These are phyloP conservation scores for Curvularia spicifera DNA, from an alignment of 2,329 filamentous ascomycete genomes.

Conservation along the genomic window DNA sequence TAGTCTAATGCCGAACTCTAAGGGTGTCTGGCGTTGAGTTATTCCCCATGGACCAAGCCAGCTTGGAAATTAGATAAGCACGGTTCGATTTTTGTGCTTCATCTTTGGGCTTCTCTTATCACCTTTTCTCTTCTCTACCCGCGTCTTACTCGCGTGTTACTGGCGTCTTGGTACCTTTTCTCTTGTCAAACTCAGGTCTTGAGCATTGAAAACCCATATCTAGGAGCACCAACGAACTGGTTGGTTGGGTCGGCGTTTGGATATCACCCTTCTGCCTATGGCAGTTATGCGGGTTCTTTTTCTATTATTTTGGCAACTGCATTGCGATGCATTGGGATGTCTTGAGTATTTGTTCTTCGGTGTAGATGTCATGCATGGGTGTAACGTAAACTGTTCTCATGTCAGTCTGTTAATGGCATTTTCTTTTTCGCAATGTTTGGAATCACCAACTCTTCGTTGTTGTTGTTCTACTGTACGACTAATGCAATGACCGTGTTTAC, in stretches of 20 bases:
- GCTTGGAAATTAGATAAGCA: conserved; percentile 3
- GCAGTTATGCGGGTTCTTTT: conserved; percentile 8
- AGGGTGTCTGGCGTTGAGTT: conserved; percentile 44
- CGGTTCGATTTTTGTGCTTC: conserved; percentile 8
- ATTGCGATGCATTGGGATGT: conserved; percentile 1
- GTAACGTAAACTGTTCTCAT: neutral
- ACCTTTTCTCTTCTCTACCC: neutral
- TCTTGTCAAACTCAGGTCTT: conserved; percentile 1
- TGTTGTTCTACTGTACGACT: neutral
- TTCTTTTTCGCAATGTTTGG: neutral
- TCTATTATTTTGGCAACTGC: conserved; percentile 1
- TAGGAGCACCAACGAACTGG: conserved; percentile 14
- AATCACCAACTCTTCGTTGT: too few relatives aligned
- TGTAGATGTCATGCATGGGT: neutral
- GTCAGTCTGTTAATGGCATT: neutral
- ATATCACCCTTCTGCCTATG: conserved; percentile 15
- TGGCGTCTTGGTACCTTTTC: neutral
- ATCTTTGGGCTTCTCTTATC: neutral
- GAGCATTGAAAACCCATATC: conserved; percentile 7
- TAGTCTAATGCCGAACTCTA: conserved; percentile 39
- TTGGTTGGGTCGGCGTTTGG: conserved; percentile 10
- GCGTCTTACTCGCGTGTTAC: neutral
- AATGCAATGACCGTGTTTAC: neutral
- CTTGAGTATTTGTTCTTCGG: neutral
- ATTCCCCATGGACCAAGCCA: conserved; percentile 3